Conservation (phyloP, 164 flowering plant species). For the Litsea cubeba region DNA sequence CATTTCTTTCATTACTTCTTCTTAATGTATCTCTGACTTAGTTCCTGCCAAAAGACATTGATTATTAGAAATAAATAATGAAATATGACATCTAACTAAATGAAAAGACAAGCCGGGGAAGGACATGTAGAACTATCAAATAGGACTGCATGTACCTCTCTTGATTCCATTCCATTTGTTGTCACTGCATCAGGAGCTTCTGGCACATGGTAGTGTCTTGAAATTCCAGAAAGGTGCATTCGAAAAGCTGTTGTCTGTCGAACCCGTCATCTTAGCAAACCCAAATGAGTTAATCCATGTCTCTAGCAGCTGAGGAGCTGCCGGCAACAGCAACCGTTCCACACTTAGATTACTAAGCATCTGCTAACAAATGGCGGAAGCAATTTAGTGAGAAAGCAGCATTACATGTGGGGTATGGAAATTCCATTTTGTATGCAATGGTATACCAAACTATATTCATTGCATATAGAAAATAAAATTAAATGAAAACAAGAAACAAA, state of each 20-base stretch:
- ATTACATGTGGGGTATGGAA: background rate
- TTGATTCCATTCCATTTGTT: conserved; percentile 14
- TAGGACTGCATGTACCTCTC: conserved; percentile 29
- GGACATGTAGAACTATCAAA: background rate
- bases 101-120: background rate
- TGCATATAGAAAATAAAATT: no score
- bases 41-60: conserved; percentile 16
- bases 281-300: conserved; percentile 84
- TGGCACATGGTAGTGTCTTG: conserved; percentile 76
- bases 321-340: conserved; percentile 79
- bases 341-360: conserved; percentile 63
- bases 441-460: no score
- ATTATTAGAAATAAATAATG: conserved; percentile 1
- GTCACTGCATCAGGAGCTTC: conserved; percentile 36
- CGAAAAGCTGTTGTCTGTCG: conserved; percentile 53
- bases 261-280: conserved; percentile 45
- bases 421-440: background rate
- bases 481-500: no score
- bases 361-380: conserved; percentile 30
- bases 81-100: no score
- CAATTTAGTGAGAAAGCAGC: background rate
- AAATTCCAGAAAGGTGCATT: conserved; percentile 63
- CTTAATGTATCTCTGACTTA: conserved; percentile 3
- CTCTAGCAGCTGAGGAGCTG: conserved; percentile 47
- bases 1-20: conserved; percentile 11